Evolutionary conservation across 192 early-diverging fungal genomes (phyloP), one percentile per base, ranked within the genome.

Genomic region (Linderina pennispora): DNA sequence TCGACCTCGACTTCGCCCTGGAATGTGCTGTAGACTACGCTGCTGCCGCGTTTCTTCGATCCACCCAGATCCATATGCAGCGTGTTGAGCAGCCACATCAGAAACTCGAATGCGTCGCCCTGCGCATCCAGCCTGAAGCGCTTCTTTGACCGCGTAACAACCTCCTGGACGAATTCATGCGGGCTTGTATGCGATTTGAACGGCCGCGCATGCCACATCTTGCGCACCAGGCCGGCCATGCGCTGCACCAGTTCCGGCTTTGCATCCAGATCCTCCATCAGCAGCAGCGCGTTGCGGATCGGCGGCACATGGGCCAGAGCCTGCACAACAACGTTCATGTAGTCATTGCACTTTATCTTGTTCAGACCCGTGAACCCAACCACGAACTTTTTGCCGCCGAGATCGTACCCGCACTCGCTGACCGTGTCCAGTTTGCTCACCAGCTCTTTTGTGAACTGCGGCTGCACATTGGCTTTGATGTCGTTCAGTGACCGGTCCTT

Each of bases 181-280:
- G 94, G 96, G 58, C 86, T 88, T 28, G 95, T 87, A 74, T 98
- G 96, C 0, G 86, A 87, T 43, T 95, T 95, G 55, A 94, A 94
- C 10, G 89, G 90, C 21, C 78, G 68, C 37, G 88, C 77, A 58
- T 91, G 94, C 92, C 92, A 97, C 47, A 98, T 86, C 50, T 91
- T 94, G 28, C 90, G 80, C 5, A 94, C 59, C 20, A 97, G 53
- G 45, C 81, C 75, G 35, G 85, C 79, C 52, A 92, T 84, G 31
- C 88, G 69, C 42, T 82, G 77, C 1, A 90, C 86, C 20, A 87
- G 62, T 13, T 78, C 69, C 23, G 85, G 58, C 24, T 79, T 58
- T 15, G 45, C 24, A 7, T 62, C 48, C 1, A 54, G 48, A 31
- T 56, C 41, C 1, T 62, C 19, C 17, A 61, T 23, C 18, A 61